Conservation (phyloP, 768 basidiomycete genomes). For the Roridomyces roridus region DNA sequence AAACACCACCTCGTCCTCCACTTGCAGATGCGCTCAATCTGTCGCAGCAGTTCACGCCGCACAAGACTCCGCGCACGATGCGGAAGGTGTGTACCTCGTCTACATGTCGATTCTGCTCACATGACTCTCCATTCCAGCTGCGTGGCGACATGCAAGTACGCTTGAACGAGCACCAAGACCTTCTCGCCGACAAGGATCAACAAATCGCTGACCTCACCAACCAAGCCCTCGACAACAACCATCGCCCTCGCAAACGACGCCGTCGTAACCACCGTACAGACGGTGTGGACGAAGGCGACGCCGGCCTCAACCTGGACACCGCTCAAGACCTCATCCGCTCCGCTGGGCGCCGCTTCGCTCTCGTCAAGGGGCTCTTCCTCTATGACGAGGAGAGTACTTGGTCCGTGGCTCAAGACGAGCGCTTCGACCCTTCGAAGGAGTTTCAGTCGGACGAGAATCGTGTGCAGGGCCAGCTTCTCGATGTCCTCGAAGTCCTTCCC, state of each 20-base stretch:
- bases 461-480: slow-evolving; percentile 3
- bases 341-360: slow-evolving; percentile 2
- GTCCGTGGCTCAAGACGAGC: not conserved
- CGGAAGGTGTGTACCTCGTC: not conserved
- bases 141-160: not conserved
- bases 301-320: slow-evolving; percentile 1
- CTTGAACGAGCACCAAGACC: not conserved
- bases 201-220: not conserved
- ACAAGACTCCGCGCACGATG: not conserved
- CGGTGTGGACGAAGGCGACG: not conserved
- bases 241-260: not conserved
- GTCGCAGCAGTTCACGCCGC: not conserved
- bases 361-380: slow-evolving; percentile 4
- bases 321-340: not conserved
- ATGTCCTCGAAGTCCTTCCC: not conserved
- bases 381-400: not conserved
- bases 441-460: slow-evolving; percentile 1
- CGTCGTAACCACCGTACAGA: not conserved
- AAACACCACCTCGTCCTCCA: not conserved
- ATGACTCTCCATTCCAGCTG: not conserved
- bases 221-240: not conserved
- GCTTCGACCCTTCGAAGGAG: slow-evolving; percentile 1
- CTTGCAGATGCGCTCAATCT: not conserved
- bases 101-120: not conserved
- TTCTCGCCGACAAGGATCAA: not conserved